Evolutionary conservation across 2,329 filamentous ascomycete genomes (phyloP).

Genomic region (Cercospora sojina): DNA sequence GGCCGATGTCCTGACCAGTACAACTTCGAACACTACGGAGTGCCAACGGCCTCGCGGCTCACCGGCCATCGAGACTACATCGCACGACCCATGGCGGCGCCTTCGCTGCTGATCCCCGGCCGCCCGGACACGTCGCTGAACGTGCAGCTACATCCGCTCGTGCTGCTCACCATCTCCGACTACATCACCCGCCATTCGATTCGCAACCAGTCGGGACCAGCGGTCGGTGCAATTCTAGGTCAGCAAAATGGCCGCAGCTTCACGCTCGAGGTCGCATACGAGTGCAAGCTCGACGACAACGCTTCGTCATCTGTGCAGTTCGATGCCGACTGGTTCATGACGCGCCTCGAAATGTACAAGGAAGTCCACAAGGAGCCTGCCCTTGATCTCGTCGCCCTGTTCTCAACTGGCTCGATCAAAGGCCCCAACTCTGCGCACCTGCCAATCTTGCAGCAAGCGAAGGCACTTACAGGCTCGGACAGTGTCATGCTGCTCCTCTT

Average conservation of each 20-base stretch:
- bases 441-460: constrained; percentile 73
- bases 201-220: constrained; percentile 69
- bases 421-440: constrained; percentile 69
- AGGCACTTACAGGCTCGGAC: constrained; percentile 59
- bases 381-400: constrained; percentile 71
- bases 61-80: constrained; percentile 1
- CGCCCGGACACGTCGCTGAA: constrained; percentile 71
- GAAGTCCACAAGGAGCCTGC: constrained; percentile 81
- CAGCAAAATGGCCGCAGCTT: constrained; percentile 88
- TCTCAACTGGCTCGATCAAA: constrained; percentile 63
- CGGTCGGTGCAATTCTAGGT: constrained; percentile 84
- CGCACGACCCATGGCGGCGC: background rate
- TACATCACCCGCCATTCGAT: constrained; percentile 90
- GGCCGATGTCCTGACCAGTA: background rate
- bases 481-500: constrained; percentile 85
- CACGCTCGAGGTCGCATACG: constrained; percentile 90
- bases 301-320: constrained; percentile 58
- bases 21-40: background rate
- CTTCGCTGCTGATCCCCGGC: constrained; percentile 44
- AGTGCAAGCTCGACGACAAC: constrained; percentile 61
- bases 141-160: constrained; percentile 84
- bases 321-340: constrained; percentile 69
- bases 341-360: constrained; percentile 83
- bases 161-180: constrained; percentile 93
- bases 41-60: constrained; percentile 2